Percentiles rank a stretch among this genome's conserved stretches.
These are phyloP conservation scores for Malassezia furfur DNA, from an alignment of 1,284 basidiomycete species.

Conservation along the genomic window DNA sequence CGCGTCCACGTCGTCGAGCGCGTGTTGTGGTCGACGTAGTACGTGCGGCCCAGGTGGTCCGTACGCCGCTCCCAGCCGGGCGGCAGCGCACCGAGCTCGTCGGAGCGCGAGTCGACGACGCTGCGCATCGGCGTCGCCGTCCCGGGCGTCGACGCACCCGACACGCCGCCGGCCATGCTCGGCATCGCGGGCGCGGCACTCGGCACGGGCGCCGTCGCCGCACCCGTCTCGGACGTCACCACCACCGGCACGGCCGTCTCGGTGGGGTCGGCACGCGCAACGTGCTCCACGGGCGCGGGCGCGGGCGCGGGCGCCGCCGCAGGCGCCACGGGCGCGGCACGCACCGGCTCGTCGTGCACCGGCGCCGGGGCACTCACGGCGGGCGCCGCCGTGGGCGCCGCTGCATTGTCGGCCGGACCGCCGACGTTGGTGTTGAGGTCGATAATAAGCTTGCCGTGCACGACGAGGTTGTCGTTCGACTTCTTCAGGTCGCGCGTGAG, in stretches of 20 bases:
- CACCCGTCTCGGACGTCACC: not conserved
- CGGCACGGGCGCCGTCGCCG: not conserved
- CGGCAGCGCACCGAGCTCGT: conserved; percentile 55
- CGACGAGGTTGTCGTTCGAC: conserved; percentile 47
- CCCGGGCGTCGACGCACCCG: conserved; percentile 16
- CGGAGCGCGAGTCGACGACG: conserved; percentile 23
- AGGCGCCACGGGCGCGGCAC: not conserved
- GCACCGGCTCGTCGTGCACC: not conserved
- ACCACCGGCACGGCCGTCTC: not conserved
- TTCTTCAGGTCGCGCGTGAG: conserved; percentile 47
- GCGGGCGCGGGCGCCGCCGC: not conserved
- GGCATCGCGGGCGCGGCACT: not conserved
- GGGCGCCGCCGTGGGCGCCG: conserved; percentile 15
- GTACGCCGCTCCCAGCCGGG: conserved; percentile 84
- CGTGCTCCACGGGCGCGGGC: not conserved
- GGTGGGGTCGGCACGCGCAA: conserved; percentile 1
- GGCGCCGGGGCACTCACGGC: not conserved
- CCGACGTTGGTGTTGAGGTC: conserved; percentile 47
- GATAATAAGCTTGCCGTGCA: conserved; percentile 48
- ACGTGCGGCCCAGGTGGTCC: conserved; percentile 75
- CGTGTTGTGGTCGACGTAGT: conserved; percentile 71
- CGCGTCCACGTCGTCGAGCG: conserved; percentile 85
- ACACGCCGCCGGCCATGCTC: not conserved
- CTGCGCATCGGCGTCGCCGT: conserved; percentile 6
- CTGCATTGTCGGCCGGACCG: conserved; percentile 19